Evolutionary conservation across 208 protist genomes (phyloP).

Genomic region (Porcisia hertigi): DNA sequence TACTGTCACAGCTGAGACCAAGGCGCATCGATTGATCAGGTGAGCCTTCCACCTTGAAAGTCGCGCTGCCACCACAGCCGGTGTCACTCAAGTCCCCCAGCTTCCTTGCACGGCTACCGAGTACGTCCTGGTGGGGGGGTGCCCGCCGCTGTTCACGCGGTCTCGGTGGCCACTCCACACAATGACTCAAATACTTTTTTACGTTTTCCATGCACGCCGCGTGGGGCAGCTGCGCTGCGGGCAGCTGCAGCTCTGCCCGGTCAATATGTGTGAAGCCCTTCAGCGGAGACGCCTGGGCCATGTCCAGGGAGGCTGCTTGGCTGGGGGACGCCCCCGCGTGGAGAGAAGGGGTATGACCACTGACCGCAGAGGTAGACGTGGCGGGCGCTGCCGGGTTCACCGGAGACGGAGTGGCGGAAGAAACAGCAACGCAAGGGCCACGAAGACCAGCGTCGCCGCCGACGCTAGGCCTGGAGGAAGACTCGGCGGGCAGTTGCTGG

Average conservation of each 20-base stretch:
- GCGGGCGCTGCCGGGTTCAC: neutral
- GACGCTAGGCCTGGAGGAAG: neutral
- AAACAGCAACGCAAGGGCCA: conserved; percentile 1
- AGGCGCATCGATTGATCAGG: neutral
- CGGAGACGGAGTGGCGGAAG: neutral
- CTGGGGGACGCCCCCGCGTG: neutral
- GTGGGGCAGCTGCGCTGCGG: conserved; percentile 10
- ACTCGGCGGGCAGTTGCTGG: neutral
- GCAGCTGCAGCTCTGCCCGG: neutral
- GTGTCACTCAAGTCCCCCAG: neutral
- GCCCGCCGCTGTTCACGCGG: conserved; percentile 9
- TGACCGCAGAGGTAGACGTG: neutral
- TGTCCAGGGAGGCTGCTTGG: neutral
- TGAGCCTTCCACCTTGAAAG: neutral
- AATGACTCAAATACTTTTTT: conserved; percentile 40
- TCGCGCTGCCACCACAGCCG: neutral
- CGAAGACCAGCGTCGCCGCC: conserved; percentile 6
- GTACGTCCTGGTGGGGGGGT: neutral
- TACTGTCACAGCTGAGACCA: neutral
- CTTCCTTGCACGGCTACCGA: neutral
- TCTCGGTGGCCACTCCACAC: conserved; percentile 41
- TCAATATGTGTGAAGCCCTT: conserved; percentile 5
- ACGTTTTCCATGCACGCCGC: conserved; percentile 40
- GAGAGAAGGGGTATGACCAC: conserved; percentile 1
- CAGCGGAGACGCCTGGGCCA: conserved; percentile 7